Evolutionary conservation across 2,329 filamentous ascomycete species (phyloP), one percentile per base, ranked within the genome.

Genomic region (Ceratocystis variospora): DNA sequence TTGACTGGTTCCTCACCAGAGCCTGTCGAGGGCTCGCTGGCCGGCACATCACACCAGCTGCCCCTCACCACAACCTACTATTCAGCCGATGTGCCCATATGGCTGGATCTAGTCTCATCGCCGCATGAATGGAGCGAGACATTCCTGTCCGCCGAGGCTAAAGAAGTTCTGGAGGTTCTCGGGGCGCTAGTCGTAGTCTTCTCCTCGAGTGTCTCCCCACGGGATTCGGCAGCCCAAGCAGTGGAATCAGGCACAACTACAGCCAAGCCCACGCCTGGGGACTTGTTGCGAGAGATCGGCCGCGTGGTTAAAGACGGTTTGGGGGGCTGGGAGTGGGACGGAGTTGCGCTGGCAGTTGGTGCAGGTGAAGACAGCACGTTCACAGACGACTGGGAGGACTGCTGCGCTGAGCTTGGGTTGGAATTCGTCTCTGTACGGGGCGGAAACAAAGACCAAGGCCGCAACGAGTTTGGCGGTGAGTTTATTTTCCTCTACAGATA

Each of bases 301-400:
- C 77, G 77, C 62, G 81, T 87, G 1, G 76, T 85, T 0, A 78
- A 77, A 66, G 75, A 83, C 1, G 83, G 83, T 0, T 77, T 85
- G 1, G 84, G 83, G 2, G 83, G 83, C 6, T 83, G 79, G 77
- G 76, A 77, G 1, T 88, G 85, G 85, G 85, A 87, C 66, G 86
- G 85, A 0, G 83, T 87, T 0, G 77, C 79, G 17, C 70, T 88
- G 12, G 86, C 80, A 1, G 75, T 88, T 0, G 83, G 81, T 0
- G 78, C 87, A 37, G 80, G 77, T 25, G 76, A 76, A 57, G 72
- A 72, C 5, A 71, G 73, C 19, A 72, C 73, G 41, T 77, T 78
- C 46, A 74, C 80, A 12, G 82, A 84, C 33, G 79, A 81, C 68
- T 87, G 83, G 84, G 85, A 87, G 70, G 83, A 84, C 66, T 70